Evolutionary conservation across 139 green algal species (phyloP).

Genomic region (Trebouxia sp.): DNA sequence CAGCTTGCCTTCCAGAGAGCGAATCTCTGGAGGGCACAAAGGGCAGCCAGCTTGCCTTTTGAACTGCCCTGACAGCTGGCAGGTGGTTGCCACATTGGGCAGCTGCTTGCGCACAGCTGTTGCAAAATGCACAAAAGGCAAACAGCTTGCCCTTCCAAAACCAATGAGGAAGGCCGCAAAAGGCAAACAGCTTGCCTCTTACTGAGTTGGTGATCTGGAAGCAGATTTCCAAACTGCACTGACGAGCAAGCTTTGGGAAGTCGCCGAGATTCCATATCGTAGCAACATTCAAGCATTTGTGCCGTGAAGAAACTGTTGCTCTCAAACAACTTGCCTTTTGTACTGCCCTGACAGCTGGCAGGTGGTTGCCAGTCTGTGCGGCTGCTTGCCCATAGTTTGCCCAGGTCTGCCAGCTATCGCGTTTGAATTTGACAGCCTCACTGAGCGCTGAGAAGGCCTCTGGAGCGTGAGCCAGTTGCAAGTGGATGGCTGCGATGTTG

Average conservation of each 20-base stretch:
- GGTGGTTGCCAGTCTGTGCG: constrained; percentile 40
- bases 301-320: neutral
- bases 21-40: neutral
- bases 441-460: constrained; percentile 51
- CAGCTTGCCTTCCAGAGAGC: neutral
- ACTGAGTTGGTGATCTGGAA: no score
- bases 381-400: constrained; percentile 82
- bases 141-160: neutral
- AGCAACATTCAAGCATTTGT: no score
- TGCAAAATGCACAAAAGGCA: neutral
- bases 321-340: constrained; percentile 36
- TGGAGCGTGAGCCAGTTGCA: constrained; percentile 42
- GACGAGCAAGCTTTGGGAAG: neutral
- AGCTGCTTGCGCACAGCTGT: neutral
- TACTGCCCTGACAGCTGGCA: constrained; percentile 50
- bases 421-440: constrained; percentile 74
- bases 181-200: neutral
- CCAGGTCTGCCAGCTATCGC: constrained; percentile 89
- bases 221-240: neutral
- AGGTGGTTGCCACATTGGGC: neutral
- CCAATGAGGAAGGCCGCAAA: neutral
- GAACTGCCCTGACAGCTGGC: neutral
- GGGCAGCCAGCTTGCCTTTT: neutral
- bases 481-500: constrained; percentile 90
- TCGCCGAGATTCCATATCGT: no score